Conservation (phyloP, 2,329 filamentous ascomycete genomes). For the Colletotrichum sp. region DNA sequence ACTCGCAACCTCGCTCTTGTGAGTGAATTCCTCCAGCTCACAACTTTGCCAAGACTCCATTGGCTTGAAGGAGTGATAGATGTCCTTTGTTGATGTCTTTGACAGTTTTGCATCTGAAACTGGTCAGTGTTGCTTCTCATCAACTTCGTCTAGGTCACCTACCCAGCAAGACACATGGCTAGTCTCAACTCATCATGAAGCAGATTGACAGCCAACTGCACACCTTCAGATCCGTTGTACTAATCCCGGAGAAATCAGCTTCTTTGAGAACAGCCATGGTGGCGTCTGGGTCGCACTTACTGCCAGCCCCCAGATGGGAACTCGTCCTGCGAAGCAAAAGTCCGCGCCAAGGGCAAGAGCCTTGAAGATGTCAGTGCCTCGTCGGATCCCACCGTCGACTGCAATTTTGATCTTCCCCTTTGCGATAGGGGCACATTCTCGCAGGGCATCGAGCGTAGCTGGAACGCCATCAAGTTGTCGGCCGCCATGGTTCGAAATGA, state of each 20-base stretch:
- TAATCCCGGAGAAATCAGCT: background rate
- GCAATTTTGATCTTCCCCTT: background rate
- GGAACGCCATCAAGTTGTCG: background rate
- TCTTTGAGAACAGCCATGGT: accelerated
- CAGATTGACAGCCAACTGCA: background rate
- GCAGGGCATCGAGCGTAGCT: background rate
- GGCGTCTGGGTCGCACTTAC: background rate
- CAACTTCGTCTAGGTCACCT: background rate
- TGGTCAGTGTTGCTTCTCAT: background rate
- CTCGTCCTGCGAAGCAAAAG: background rate
- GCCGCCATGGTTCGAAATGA: background rate
- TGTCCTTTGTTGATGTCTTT: background rate
- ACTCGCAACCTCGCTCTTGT: background rate
- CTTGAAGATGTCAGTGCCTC: background rate
- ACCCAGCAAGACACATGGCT: background rate
- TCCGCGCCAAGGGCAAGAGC: background rate
- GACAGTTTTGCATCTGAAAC: background rate
- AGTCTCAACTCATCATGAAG: background rate
- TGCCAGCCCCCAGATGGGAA: background rate
- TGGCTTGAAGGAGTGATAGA: background rate
- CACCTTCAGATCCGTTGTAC: background rate
- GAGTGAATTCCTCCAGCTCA: background rate
- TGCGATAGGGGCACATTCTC: background rate
- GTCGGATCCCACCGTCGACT: background rate
- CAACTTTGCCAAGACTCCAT: background rate